Evolutionary conservation across 331 rosid species (phyloP).

Genomic region (Rosa hybrid): DNA sequence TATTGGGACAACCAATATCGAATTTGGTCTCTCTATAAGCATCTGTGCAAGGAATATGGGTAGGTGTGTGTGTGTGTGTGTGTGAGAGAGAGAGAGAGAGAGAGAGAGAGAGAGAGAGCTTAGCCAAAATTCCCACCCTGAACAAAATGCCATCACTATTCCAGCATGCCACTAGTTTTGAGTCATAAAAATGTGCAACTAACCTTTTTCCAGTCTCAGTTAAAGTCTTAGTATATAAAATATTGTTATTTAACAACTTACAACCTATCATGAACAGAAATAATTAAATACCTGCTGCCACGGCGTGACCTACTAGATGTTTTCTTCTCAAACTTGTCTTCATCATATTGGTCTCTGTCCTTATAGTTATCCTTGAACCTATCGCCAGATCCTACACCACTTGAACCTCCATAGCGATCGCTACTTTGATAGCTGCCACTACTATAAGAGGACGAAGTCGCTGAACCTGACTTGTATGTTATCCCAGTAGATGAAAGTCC

Average conservation of each 20-base stretch:
- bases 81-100: neutral
- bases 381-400: slow-evolving; percentile 50
- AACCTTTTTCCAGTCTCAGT: neutral
- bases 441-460: slow-evolving; percentile 59
- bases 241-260: slow-evolving; percentile 10
- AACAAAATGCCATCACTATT: neutral
- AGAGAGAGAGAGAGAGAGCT: neutral
- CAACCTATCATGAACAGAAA: slow-evolving; percentile 20
- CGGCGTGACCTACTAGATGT: slow-evolving; percentile 44
- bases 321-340: slow-evolving; percentile 57
- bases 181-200: neutral
- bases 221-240: neutral
- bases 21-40: neutral
- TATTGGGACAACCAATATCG: slow-evolving; percentile 10
- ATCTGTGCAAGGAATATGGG: neutral
- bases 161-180: neutral
- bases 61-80: neutral
- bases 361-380: slow-evolving; percentile 54
- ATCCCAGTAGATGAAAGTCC: slow-evolving; percentile 98
- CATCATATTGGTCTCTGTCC: slow-evolving; percentile 56
- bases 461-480: slow-evolving; percentile 63
- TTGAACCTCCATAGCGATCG: slow-evolving; percentile 61
- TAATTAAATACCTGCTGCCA: slow-evolving; percentile 37
- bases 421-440: slow-evolving; percentile 64
- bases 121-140: neutral